Conservation (phyloP, 495 filamentous ascomycete genomes). For the Cladorrhinum samala region DNA sequence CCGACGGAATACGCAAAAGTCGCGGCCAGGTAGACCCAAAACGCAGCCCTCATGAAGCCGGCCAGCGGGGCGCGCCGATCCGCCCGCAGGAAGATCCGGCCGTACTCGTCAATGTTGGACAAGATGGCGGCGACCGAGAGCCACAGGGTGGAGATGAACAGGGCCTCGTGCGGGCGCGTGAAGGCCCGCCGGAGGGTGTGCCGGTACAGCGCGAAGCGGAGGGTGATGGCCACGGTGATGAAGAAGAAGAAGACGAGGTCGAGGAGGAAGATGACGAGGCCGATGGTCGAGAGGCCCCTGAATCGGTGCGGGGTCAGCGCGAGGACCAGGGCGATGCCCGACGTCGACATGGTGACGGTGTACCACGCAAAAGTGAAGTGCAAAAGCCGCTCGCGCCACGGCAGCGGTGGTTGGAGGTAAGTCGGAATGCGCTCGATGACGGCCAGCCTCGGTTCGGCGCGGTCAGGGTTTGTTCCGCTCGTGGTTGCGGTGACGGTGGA, state of each 20-base stretch:
- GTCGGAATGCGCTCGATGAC: constrained; percentile 23
- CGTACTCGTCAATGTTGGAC: constrained; percentile 52
- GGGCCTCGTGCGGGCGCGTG: constrained; percentile 54
- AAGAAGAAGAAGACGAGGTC: constrained; percentile 55
- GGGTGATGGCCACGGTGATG: constrained; percentile 45
- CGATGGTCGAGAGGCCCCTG: constrained; percentile 51
- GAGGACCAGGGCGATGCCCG: constrained; percentile 57
- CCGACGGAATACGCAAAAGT: constrained; percentile 39
- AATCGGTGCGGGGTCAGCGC: constrained; percentile 53
- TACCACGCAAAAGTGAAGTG: constrained; percentile 76
- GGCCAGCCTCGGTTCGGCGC: not conserved
- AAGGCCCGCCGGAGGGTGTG: constrained; percentile 50
- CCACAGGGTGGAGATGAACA: constrained; percentile 65
- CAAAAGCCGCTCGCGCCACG: constrained; percentile 41
- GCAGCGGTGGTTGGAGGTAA: constrained; percentile 24
- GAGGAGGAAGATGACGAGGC: constrained; percentile 54
- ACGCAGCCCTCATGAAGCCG: constrained; percentile 35
- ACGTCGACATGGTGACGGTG: constrained; percentile 61
- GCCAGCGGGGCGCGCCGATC: constrained; percentile 32
- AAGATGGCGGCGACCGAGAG: constrained; percentile 60
- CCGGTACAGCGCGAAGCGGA: constrained; percentile 51
- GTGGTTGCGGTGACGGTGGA: not conserved
- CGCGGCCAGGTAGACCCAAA: constrained; percentile 47
- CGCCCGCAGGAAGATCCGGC: constrained; percentile 36
- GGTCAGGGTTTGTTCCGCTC: not conserved